phyloP scores from a whole-genome alignment of 345 rosid species.

The Eucalyptus dawsonii region DNA sequence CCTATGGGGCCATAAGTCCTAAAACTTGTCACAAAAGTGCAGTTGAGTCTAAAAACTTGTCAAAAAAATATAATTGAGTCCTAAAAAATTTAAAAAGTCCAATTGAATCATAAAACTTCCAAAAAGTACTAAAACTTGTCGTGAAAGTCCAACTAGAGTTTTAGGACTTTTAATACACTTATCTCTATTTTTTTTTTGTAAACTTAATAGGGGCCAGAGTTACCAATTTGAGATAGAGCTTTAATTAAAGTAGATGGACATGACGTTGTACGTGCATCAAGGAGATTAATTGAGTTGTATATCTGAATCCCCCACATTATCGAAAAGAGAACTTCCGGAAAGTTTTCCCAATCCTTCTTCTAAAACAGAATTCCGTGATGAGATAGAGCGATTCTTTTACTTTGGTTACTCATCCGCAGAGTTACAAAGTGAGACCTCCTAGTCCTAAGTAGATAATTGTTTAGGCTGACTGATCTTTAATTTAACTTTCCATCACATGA shows the following conservation, averaged over 20 bases:
- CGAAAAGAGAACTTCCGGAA: not conserved
- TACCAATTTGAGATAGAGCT: too few species aligned
- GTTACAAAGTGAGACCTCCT: not conserved
- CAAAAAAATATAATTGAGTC: too few species aligned
- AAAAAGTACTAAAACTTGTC: too few species aligned
- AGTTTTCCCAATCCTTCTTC: not conserved
- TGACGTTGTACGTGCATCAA: not conserved
- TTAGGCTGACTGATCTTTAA: not conserved
- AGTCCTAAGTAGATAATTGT: not conserved
- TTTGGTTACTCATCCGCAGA: not conserved
- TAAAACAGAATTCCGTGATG: not conserved
- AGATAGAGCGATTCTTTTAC: not conserved
- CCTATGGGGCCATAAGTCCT: fast-evolving
- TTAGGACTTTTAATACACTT: too few species aligned
- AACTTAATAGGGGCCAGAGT: too few species aligned
- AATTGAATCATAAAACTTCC: too few species aligned
- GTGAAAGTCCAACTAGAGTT: too few species aligned
- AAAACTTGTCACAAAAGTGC: too few species aligned
- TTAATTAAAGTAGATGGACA: too few species aligned
- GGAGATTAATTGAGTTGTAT: not conserved
- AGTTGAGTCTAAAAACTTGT: too few species aligned
- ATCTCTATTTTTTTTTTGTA: too few species aligned
- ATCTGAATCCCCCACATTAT: not conserved
- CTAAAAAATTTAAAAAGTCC: fast-evolving
- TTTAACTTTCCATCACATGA: not conserved